phyloP scores from a whole-genome alignment of 257 asterid genomes.

The Ligustrum vulgare region DNA sequence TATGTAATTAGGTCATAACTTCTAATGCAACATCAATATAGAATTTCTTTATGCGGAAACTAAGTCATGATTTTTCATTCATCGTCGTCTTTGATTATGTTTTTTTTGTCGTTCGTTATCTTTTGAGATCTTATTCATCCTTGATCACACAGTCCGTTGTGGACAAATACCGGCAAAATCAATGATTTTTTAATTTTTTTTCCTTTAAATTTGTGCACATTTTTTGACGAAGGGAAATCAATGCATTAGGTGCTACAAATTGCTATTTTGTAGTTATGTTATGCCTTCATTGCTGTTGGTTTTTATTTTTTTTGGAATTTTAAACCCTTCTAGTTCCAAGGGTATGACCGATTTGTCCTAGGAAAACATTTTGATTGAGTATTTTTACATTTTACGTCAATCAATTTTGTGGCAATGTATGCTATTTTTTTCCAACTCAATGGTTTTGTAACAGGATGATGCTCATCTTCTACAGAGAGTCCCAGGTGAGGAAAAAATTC shows the following conservation, averaged over 20 bases:
- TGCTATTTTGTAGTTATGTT: constrained; percentile 7
- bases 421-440: constrained; percentile 22
- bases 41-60: too few species aligned
- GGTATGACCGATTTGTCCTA: background rate
- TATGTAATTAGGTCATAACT: too few species aligned
- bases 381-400: constrained; percentile 3
- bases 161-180: too few species aligned
- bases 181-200: too few species aligned
- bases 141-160: too few species aligned
- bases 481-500: constrained; percentile 61
- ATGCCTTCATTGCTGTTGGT: background rate
- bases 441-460: constrained; percentile 75
- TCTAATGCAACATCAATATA: too few species aligned
- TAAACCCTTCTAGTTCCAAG: constrained; percentile 4
- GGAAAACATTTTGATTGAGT: background rate
- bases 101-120: too few species aligned
- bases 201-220: too few species aligned
- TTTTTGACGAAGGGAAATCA: too few species aligned
- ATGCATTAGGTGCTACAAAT: background rate
- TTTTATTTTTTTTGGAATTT: constrained; percentile 12
- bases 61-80: too few species aligned
- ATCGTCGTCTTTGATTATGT: too few species aligned
- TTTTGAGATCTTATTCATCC: too few species aligned
- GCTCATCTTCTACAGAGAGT: constrained; percentile 98
- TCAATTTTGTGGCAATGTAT: constrained; percentile 16